phyloP scores from a whole-genome alignment of 805 yeast species.

The Komagataella populi region DNA sequence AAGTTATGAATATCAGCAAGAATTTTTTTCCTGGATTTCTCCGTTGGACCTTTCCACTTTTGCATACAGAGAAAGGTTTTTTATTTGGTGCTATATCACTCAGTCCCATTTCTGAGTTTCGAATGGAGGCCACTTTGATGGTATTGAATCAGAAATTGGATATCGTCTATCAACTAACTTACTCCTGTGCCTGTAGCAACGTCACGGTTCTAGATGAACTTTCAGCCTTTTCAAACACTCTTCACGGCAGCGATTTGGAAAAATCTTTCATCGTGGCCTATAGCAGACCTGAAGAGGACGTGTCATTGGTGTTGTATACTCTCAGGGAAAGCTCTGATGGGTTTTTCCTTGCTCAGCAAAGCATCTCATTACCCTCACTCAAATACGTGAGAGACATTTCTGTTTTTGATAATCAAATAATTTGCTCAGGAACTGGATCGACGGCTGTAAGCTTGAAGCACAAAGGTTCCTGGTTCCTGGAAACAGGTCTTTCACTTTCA shows the following conservation, averaged over 20 bases:
- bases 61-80: not conserved
- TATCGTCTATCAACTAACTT: not conserved
- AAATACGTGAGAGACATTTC: not conserved
- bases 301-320: not conserved
- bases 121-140: not conserved
- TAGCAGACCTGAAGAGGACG: not conserved
- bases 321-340: not conserved
- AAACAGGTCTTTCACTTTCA: not conserved
- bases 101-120: not conserved
- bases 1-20: not conserved
- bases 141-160: not conserved
- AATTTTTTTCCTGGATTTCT: not conserved
- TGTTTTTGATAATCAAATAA: not conserved
- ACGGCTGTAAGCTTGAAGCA: not conserved
- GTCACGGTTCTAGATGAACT: not conserved
- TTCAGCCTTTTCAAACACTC: not conserved
- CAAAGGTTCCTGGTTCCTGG: not conserved
- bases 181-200: not conserved
- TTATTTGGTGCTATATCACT: not conserved
- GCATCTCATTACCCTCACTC: not conserved
- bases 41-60: not conserved
- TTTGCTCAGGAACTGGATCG: not conserved
- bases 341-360: not conserved
- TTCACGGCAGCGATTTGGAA: not conserved
- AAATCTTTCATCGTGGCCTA: not conserved